phyloP scores from a whole-genome alignment of 2,329 filamentous ascomycete species.

The Venturia oleaginea region DNA sequence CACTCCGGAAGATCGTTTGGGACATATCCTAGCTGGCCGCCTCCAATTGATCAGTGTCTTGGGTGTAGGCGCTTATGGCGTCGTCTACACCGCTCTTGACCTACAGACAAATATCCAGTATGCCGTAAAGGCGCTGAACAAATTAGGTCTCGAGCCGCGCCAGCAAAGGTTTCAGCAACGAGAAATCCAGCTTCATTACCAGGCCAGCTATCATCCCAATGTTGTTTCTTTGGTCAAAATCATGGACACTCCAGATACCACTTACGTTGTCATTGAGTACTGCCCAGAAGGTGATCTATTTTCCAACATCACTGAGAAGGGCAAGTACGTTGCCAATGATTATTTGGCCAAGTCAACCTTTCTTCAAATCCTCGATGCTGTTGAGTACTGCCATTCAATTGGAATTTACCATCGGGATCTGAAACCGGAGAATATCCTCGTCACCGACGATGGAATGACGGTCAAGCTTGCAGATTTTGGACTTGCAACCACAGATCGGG shows the following conservation, averaged over 20 bases:
- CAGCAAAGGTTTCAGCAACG: conserved; percentile 86
- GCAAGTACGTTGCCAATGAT: conserved; percentile 90
- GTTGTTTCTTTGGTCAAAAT: conserved; percentile 92
- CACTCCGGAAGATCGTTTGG: conserved; percentile 73
- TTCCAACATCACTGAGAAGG: conserved; percentile 91
- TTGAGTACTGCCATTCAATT: conserved; percentile 84
- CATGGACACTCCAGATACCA: conserved; percentile 83
- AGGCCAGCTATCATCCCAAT: conserved; percentile 81
- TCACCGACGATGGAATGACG: conserved; percentile 77
- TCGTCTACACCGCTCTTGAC: conserved; percentile 85
- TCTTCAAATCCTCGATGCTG: conserved; percentile 91
- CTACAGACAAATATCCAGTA: conserved; percentile 72
- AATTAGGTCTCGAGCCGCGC: conserved; percentile 78
- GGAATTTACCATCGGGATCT: conserved; percentile 96
- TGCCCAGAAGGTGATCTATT: conserved; percentile 96
- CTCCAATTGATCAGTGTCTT: conserved; percentile 78
- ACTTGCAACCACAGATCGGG: conserved; percentile 73
- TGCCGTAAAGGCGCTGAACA: conserved; percentile 95
- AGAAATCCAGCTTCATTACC: conserved; percentile 86
- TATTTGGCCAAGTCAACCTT: conserved; percentile 78
- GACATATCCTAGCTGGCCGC: conserved; percentile 71
- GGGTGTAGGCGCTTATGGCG: conserved; percentile 90
- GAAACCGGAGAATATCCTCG: conserved; percentile 96
- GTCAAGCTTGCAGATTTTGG: conserved; percentile 98
- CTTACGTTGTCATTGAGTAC: conserved; percentile 93